Evolutionary conservation across 2,329 filamentous ascomycete species (phyloP).

Genomic region (Chaetomium sp.): DNA sequence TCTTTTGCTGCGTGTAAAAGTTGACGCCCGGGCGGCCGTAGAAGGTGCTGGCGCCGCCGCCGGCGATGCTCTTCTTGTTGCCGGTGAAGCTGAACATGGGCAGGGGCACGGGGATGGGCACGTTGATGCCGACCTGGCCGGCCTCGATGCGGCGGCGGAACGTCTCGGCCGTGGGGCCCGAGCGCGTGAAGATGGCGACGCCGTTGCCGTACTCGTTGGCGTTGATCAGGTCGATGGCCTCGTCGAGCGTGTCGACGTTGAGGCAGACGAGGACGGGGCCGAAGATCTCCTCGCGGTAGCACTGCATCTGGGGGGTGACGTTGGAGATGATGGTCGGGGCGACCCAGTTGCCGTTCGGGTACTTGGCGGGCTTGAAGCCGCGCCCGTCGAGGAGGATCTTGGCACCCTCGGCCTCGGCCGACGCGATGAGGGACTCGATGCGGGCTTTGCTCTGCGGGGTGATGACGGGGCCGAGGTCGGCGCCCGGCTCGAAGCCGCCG

Average conservation of each 20-base stretch:
- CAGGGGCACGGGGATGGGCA: constrained; percentile 72
- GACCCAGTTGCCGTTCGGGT: constrained; percentile 84
- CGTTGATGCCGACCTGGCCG: constrained; percentile 84
- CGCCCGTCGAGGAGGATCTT: constrained; percentile 81
- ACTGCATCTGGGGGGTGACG: constrained; percentile 78
- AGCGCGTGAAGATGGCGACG: constrained; percentile 80
- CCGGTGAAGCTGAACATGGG: constrained; percentile 74
- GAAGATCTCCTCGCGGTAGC: constrained; percentile 85
- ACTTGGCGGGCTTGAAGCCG: constrained; percentile 72
- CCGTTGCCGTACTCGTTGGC: constrained; percentile 86
- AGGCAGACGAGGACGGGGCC: constrained; percentile 82
- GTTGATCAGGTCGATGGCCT: constrained; percentile 81
- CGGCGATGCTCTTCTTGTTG: constrained; percentile 88
- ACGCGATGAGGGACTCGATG: constrained; percentile 74
- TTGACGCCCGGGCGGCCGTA: constrained; percentile 90
- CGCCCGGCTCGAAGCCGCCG: constrained; percentile 78
- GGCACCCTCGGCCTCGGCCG: constrained; percentile 77
- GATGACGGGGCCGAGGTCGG: constrained; percentile 82
- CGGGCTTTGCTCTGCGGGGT: constrained; percentile 75
- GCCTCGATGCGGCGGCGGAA: constrained; percentile 83
- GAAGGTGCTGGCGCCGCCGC: constrained; percentile 89
- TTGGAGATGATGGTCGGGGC: constrained; percentile 81
- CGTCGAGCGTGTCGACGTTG: constrained; percentile 75
- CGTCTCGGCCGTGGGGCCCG: constrained; percentile 72
- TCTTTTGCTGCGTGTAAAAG: constrained; percentile 98